Evolutionary conservation across 2,329 filamentous ascomycete species (phyloP).

Genomic region (Taxawa tesnikishii): DNA sequence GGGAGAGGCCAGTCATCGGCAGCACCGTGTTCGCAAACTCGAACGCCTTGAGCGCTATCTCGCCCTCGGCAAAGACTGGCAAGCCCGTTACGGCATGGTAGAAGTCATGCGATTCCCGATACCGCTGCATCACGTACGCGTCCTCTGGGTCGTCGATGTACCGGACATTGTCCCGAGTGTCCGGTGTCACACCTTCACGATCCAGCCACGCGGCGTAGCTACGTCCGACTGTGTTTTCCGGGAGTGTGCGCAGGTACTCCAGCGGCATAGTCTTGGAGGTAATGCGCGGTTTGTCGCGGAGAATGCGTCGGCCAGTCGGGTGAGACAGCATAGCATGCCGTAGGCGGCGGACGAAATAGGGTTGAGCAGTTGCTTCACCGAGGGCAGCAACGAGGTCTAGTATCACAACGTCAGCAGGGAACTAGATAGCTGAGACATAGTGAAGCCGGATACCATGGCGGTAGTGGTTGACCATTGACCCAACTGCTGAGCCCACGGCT

Average conservation of each 20-base stretch:
- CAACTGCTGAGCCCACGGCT: slow-evolving; percentile 47
- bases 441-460: slow-evolving; percentile 49
- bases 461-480: slow-evolving; percentile 59
- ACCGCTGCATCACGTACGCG: slow-evolving; percentile 97
- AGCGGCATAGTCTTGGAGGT: slow-evolving; percentile 61
- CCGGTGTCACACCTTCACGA: slow-evolving; percentile 81
- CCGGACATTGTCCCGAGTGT: slow-evolving; percentile 68
- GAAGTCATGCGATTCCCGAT: slow-evolving; percentile 95
- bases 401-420: background rate
- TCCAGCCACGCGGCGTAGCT: slow-evolving; percentile 89
- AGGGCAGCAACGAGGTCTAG: slow-evolving; percentile 83
- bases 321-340: slow-evolving; percentile 80
- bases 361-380: slow-evolving; percentile 89
- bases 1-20: slow-evolving; percentile 85
- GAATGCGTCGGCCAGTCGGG: slow-evolving; percentile 77
- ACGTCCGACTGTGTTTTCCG: slow-evolving; percentile 61
- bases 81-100: slow-evolving; percentile 90
- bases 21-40: slow-evolving; percentile 91
- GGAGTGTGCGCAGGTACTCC: slow-evolving; percentile 57
- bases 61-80: slow-evolving; percentile 85
- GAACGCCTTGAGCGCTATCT: slow-evolving; percentile 94
- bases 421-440: background rate
- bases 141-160: slow-evolving; percentile 94
- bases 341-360: slow-evolving; percentile 88
- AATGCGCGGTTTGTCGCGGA: slow-evolving; percentile 80